Evolutionary conservation across 2,329 filamentous ascomycete species (phyloP).

Genomic region (Trichoderma brevicompactum): DNA sequence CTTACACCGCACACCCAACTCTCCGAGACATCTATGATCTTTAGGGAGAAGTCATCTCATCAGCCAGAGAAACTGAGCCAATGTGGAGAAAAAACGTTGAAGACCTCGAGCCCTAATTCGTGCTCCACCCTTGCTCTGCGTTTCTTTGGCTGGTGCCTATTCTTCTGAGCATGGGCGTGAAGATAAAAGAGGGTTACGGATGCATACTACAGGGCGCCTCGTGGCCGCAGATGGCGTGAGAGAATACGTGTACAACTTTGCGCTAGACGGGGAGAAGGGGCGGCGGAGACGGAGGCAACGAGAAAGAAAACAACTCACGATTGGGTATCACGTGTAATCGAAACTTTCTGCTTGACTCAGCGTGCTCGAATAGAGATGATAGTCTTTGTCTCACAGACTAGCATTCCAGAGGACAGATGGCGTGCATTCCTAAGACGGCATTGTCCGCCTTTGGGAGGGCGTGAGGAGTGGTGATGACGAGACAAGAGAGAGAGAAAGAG

Average conservation of each 20-base stretch:
- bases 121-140: neutral
- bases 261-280: conserved; percentile 4
- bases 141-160: neutral
- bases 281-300: conserved; percentile 9
- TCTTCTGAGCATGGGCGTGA: neutral
- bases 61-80: neutral
- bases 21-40: conserved; percentile 23
- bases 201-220: neutral
- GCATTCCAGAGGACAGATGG: conserved; percentile 42
- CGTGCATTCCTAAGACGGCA: conserved; percentile 39
- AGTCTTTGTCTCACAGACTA: conserved; percentile 45
- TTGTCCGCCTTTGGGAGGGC: conserved; percentile 42
- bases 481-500: neutral
- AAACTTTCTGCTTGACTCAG: conserved; percentile 36
- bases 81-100: conserved; percentile 15
- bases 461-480: neutral
- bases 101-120: neutral
- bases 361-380: conserved; percentile 30
- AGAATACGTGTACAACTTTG: neutral
- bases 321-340: conserved; percentile 36
- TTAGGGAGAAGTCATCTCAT: conserved; percentile 6
- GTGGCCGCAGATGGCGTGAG: conserved; percentile 8
- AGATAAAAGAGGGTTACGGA: neutral
- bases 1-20: conserved; percentile 21
- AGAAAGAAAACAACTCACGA: conserved; percentile 20